Evolutionary conservation across 2,329 filamentous ascomycete genomes (phyloP).

Genomic region (Claviceps arundinis): DNA sequence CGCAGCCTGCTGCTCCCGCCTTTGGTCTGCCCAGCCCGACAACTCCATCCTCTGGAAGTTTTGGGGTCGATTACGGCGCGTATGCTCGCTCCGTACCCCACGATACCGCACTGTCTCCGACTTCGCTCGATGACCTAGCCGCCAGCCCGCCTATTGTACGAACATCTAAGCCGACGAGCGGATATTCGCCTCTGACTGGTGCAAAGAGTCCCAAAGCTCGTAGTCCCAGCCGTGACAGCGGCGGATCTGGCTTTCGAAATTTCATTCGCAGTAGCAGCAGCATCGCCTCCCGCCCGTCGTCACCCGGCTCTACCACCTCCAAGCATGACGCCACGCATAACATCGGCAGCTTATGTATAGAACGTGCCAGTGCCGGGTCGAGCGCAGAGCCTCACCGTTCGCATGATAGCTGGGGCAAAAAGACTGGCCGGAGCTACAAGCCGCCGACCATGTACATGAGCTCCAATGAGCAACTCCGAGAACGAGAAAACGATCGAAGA

Average conservation of each 20-base stretch:
- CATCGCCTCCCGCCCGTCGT: constrained; percentile 41
- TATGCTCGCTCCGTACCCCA: constrained; percentile 40
- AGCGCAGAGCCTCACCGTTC: constrained; percentile 39
- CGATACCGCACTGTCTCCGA: constrained; percentile 31
- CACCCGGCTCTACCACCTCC: constrained; percentile 41
- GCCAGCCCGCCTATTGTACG: constrained; percentile 60
- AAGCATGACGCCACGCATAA: constrained; percentile 45
- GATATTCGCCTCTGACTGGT: constrained; percentile 58
- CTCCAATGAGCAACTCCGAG: constrained; percentile 53
- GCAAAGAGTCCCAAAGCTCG: constrained; percentile 36
- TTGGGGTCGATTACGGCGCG: constrained; percentile 62
- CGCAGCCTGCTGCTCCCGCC: constrained; percentile 29
- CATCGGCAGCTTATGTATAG: constrained; percentile 51
- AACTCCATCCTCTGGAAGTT: constrained; percentile 33
- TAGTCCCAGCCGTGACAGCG: constrained; percentile 35
- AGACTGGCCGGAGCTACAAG: constrained; percentile 37
- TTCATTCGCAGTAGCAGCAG: constrained; percentile 40
- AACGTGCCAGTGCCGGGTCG: constrained; percentile 34
- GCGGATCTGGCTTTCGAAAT: constrained; percentile 39
- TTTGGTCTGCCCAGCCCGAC: constrained; percentile 26
- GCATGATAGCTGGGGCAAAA: constrained; percentile 50
- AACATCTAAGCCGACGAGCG: constrained; percentile 70
- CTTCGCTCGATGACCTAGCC: constrained; percentile 45
- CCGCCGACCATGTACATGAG: constrained; percentile 56
- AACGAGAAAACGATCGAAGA: constrained; percentile 49